Conservation (phyloP, 805 yeast genomes). For the Candida dendrica region DNA sequence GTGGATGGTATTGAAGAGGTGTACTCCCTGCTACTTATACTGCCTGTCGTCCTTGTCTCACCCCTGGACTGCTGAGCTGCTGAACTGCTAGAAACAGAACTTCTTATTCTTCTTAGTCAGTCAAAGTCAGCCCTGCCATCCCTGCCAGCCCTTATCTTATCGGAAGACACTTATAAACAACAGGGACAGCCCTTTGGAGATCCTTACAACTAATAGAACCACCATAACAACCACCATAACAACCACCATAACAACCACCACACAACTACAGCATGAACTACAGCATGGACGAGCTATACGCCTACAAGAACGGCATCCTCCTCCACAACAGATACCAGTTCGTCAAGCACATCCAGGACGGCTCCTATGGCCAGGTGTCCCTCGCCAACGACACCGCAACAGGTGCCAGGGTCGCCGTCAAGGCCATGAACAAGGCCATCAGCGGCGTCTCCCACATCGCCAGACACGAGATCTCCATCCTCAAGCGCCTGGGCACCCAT, state of each 20-base stretch:
- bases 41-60: no score
- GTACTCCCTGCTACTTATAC: no score
- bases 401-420: constrained; percentile 40
- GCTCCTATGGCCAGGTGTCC: constrained; percentile 57
- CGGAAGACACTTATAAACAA: no score
- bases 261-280: not conserved
- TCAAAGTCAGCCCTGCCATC: no score
- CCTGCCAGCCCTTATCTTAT: no score
- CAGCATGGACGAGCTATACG: constrained; percentile 29
- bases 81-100: no score
- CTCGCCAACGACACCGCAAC: constrained; percentile 36
- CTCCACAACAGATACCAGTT: constrained; percentile 36
- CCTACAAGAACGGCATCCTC: constrained; percentile 31
- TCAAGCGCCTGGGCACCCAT: constrained; percentile 27
- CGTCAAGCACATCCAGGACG: constrained; percentile 41
- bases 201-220: no score
- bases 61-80: no score
- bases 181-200: no score
- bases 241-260: not conserved
- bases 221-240: not conserved
- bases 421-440: constrained; percentile 40
- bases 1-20: no score
- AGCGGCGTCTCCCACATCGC: constrained; percentile 39
- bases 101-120: no score
- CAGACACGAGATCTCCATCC: constrained; percentile 42